Percentiles rank a stretch among this genome's conserved stretches.
phyloP scores from a whole-genome alignment of 129 eudicot species.

The Chrysanthemum makinoi region DNA sequence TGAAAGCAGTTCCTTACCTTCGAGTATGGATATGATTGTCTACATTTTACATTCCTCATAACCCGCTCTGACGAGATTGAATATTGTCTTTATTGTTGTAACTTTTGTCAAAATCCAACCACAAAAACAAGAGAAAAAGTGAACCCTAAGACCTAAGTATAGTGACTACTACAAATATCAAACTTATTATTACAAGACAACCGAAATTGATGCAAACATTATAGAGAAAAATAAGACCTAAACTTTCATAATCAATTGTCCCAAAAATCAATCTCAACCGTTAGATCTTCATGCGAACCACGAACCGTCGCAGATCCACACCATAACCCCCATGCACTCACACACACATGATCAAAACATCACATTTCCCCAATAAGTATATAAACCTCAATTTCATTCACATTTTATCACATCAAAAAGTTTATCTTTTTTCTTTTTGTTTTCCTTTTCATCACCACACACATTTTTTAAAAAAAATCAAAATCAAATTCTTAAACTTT shows the following conservation, averaged over 20 bases:
- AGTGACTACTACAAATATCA: not conserved
- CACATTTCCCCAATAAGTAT: constrained; percentile 42
- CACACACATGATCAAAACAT: not conserved
- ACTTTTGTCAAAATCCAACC: too few species aligned
- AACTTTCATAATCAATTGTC: not conserved
- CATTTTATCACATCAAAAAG: constrained; percentile 30
- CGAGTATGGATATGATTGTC: too few species aligned
- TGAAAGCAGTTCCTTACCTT: too few species aligned
- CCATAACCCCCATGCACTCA: constrained; percentile 21
- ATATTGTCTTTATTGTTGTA: too few species aligned
- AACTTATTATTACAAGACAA: not conserved
- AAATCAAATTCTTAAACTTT: too few species aligned
- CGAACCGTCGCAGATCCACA: constrained; percentile 29
- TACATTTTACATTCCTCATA: too few species aligned
- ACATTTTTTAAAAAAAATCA: not conserved
- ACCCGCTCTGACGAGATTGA: too few species aligned
- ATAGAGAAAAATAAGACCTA: not conserved
- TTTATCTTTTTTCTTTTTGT: constrained; percentile 4
- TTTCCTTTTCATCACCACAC: constrained; percentile 17
- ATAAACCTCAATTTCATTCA: constrained; percentile 27
- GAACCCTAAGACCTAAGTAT: not conserved
- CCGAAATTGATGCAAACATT: not conserved
- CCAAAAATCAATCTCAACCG: constrained; percentile 6
- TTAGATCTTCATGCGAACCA: constrained; percentile 8
- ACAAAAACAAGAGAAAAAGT: too few species aligned